Base-by-base conservation (phyloP, 768 basidiomycete genomes). In the Rhodocollybia butyracea region DNA sequence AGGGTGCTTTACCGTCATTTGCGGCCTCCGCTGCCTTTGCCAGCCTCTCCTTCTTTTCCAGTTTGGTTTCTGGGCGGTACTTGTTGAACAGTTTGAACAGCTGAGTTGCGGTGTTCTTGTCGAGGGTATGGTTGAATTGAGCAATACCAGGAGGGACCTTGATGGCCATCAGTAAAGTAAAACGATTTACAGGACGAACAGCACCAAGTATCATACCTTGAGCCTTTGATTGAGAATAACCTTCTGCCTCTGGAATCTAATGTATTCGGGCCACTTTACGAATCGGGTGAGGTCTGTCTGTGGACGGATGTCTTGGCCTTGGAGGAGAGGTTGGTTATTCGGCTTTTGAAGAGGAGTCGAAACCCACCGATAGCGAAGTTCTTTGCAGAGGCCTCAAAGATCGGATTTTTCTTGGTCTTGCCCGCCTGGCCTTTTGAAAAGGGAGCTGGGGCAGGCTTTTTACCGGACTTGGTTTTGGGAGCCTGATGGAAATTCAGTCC, bases 211-310 rank as follows among this genome's bases (percentile, higher is more conserved):
- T 12, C 22, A 27, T 29, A 45, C 43, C 83, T 98, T 98, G 64
- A 98, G 81, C 66, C 96, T 92, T 77, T 98, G 94, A 83, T 91
- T 79, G 58, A 98, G 88, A 76, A 98, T 96, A 67, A 98, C 93
- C 79, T 98, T 98, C 76, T 98, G 94, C 70, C 96, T 87, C 70
- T 98, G 96, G 43, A 98, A 88, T 68, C 94, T 92, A 64, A 98
- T 85, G 68, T 98, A 98, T 78, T 95, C 93, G 63, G 96, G 96
- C 96, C 96, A 99, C 74, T 97, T 98, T 77, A 98, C 91, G 78
- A 98, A 98, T 71, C 95, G 91, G 56, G 92, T 96, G 61, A 98
- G 75, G 75, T 98, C 96, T 54, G 83, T 83, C 70, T 81, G 82
- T 66, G 88, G 95, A 65, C 88, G 91, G 64, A 98, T 83, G 74